phyloP scores from a whole-genome alignment of 2,329 filamentous ascomycete genomes.

The Helotiales sp. region DNA sequence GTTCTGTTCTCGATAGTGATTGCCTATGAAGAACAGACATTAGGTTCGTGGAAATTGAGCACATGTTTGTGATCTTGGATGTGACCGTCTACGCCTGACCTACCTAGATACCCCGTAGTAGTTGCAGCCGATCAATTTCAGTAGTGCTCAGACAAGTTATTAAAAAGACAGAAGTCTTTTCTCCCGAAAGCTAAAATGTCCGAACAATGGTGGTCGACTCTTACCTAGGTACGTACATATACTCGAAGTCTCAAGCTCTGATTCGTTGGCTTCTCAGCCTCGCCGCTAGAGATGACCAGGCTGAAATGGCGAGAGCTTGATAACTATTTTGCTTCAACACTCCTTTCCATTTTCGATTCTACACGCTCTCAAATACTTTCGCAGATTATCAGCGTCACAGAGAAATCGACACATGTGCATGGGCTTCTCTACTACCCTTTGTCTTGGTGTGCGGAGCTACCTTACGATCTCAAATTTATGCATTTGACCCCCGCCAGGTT shows the following conservation, averaged over 20 bases:
- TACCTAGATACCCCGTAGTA: too few relatives aligned
- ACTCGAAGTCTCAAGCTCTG: background rate
- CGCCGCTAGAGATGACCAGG: background rate
- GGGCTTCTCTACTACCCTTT: constrained; percentile 6
- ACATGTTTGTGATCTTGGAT: too few relatives aligned
- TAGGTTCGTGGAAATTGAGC: too few relatives aligned
- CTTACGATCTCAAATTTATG: constrained; percentile 13
- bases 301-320: background rate
- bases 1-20: background rate
- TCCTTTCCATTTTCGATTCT: background rate
- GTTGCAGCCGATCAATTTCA: too few relatives aligned
- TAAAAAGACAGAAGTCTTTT: too few relatives aligned
- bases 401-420: background rate
- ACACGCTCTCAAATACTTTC: background rate
- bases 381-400: background rate
- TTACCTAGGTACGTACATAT: too few relatives aligned
- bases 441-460: constrained; percentile 11
- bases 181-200: too few relatives aligned
- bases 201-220: too few relatives aligned
- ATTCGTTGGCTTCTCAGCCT: background rate
- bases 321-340: background rate
- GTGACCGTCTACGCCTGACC: too few relatives aligned
- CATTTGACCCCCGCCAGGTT: constrained; percentile 23
- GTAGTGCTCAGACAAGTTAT: too few relatives aligned
- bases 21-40: background rate